Evolutionary conservation across 129 eudicot species (phyloP), one percentile per base, ranked within the genome.

Genomic region (Saussurea involucrata): DNA sequence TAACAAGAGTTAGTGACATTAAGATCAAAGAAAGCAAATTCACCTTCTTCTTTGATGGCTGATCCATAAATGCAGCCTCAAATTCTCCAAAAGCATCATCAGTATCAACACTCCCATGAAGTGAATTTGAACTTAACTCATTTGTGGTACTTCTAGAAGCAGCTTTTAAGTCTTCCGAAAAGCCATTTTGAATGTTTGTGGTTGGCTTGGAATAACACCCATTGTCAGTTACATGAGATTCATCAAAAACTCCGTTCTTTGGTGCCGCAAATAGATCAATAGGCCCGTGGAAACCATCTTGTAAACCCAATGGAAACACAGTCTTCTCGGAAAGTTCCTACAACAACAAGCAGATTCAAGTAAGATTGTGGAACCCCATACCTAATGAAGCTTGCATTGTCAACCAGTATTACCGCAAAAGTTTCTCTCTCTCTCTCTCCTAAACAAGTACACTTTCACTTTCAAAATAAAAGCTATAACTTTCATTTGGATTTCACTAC

Each of bases 51-150:
- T 28, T 77, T 32, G 77, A 73, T 24, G 70, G 83, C 61, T 79
- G 55, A 42, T 83, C 88, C 42, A 60, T 33, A 69, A 76, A 80
- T 25, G 96, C 96, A 82, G 85, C 78, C 77, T 84, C 81, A 82
- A 92, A 92, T 1, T 86, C 94, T 53, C 98, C 98, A 85, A 93
- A 90, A 49, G 72, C 78, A 44, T 88, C 95, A 74, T 90, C 93
- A 63, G 69, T 76, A 65, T 86, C 96, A 80, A 33, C 87, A 83
- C 40, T 67, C 65, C 58, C 80, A 76, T 58, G 78, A 31, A 76
- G 74, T 25, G 80, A 66, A 73, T 73, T 71, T 71, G 86, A 79
- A 83, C 73, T 68, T 11, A 72, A 58, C 77, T 66, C 82, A 80
- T 49, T 74, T 34, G 71, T 66, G 21, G 29, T 34, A 27, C 71